Percentiles rank a stretch among this genome's conserved stretches.
phyloP scores from a whole-genome alignment of 371 early-diverging fungal species.

The Rhizopus microsporus region DNA sequence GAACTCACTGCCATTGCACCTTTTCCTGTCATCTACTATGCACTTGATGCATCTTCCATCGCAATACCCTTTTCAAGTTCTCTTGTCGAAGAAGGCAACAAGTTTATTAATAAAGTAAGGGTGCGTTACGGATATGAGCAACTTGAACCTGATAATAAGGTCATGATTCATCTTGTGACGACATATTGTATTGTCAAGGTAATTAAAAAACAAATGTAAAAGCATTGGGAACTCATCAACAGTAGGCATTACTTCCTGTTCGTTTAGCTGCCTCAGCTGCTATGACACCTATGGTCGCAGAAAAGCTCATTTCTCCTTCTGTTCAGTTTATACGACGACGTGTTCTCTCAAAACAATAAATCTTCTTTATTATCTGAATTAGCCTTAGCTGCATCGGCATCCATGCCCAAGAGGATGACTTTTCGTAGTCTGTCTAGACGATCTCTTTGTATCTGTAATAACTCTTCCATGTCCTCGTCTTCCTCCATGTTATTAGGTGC shows the following conservation, averaged over 20 bases:
- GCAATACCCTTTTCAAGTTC: slow-evolving; percentile 69
- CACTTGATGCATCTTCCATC: slow-evolving; percentile 52
- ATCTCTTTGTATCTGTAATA: slow-evolving; percentile 46
- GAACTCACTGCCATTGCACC: slow-evolving; percentile 90
- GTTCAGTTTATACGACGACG: background rate
- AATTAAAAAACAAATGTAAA: background rate
- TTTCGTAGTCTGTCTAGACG: slow-evolving; percentile 44
- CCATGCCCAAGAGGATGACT: slow-evolving; percentile 46
- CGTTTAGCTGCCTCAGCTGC: slow-evolving; percentile 65
- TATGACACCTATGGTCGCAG: slow-evolving; percentile 75
- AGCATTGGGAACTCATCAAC: background rate
- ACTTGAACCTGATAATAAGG: slow-evolving; percentile 46
- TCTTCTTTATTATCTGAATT: slow-evolving; percentile 41
- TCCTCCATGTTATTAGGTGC: slow-evolving; percentile 22
- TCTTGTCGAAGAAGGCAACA: slow-evolving; percentile 70
- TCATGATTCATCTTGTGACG: slow-evolving; percentile 76
- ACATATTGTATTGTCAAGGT: slow-evolving; percentile 85
- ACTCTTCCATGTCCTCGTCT: slow-evolving; percentile 48
- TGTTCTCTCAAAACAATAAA: slow-evolving; percentile 38
- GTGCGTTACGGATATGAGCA: slow-evolving; percentile 59
- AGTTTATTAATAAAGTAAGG: slow-evolving; percentile 57
- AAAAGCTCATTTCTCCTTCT: slow-evolving; percentile 34
- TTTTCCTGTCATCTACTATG: slow-evolving; percentile 73
- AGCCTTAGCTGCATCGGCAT: slow-evolving; percentile 39
- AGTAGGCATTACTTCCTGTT: slow-evolving; percentile 60